A percentile compares a stretch with the other conserved stretches of the same genome.
Evolutionary conservation across 2,329 filamentous ascomycete species (phyloP).

Genomic region (Chaetomium sp.): DNA sequence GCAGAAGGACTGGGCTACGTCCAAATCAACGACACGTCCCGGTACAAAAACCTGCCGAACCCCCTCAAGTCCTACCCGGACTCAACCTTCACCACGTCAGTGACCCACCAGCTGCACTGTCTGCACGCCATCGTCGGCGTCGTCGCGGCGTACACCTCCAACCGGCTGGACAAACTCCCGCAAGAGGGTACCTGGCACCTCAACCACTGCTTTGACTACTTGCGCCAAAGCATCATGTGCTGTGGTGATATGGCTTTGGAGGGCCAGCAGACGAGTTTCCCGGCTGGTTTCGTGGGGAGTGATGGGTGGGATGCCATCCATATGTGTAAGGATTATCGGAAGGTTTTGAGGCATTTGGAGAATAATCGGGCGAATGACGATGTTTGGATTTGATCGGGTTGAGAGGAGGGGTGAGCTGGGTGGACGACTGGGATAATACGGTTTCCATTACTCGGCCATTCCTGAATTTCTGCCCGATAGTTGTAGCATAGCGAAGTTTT

Average conservation of each 20-base stretch:
- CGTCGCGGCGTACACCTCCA: conserved; percentile 29
- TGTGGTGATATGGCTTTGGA: conserved; percentile 30
- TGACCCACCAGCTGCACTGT: conserved; percentile 41
- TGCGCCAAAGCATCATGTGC: conserved; percentile 32
- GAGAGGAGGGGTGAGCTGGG: too few species aligned
- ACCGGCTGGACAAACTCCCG: conserved; percentile 25
- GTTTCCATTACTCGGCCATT: too few species aligned
- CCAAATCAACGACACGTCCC: neutral
- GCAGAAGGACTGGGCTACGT: neutral
- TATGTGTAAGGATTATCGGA: too few species aligned
- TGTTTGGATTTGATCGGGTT: too few species aligned
- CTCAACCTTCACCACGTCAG: conserved; percentile 36
- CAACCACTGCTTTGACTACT: conserved; percentile 35
- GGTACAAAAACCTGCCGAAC: conserved; percentile 33
- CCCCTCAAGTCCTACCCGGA: conserved; percentile 28
- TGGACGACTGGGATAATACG: too few species aligned
- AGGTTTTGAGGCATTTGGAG: too few species aligned
- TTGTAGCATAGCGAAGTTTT: too few species aligned
- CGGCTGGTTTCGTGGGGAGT: conserved; percentile 31
- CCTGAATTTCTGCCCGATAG: too few species aligned
- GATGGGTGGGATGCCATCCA: conserved; percentile 36
- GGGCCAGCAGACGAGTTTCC: conserved; percentile 36
- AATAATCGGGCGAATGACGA: too few species aligned
- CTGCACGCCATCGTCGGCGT: conserved; percentile 34
- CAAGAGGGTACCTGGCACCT: conserved; percentile 33